Evolutionary conservation across 2,329 filamentous ascomycete species (phyloP).

Genomic region (Xylariaceae sp.): DNA sequence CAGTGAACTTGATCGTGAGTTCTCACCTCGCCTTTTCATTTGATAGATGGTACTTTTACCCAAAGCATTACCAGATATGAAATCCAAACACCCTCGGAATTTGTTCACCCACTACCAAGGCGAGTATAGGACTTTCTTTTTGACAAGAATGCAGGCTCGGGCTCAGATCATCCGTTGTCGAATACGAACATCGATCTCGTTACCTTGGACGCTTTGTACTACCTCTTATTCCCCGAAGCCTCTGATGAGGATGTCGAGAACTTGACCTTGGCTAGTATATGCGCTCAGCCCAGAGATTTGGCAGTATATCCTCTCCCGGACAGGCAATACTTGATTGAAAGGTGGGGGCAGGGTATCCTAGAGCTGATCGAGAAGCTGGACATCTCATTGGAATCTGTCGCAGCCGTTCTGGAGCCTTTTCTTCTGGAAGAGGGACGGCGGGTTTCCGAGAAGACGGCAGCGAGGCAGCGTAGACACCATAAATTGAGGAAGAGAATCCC

Average conservation of each 20-base stretch:
- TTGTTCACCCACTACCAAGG: neutral
- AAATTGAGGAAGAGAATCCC: neutral
- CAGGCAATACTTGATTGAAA: neutral
- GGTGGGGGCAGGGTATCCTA: neutral
- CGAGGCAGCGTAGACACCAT: neutral
- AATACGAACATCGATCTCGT: neutral
- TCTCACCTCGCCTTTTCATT: neutral
- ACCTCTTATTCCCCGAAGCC: neutral
- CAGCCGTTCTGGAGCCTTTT: neutral
- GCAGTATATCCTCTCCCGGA: neutral
- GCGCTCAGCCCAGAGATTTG: neutral
- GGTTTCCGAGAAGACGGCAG: neutral
- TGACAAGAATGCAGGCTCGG: neutral
- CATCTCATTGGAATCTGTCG: neutral
- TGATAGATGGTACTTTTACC: too few relatives aligned
- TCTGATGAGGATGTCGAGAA: neutral
- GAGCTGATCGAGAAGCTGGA: neutral
- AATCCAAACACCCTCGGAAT: neutral
- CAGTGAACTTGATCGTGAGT: neutral
- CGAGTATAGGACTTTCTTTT: neutral
- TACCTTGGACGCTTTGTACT: conserved; percentile 5
- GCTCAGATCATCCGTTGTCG: neutral
- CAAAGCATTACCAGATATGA: too few relatives aligned
- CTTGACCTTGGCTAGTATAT: conserved; percentile 7
- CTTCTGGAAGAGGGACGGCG: neutral